These are phyloP conservation scores for Chrysanthemum seticuspe DNA, from an alignment of 129 eudicot genomes.

Conservation along the genomic window DNA sequence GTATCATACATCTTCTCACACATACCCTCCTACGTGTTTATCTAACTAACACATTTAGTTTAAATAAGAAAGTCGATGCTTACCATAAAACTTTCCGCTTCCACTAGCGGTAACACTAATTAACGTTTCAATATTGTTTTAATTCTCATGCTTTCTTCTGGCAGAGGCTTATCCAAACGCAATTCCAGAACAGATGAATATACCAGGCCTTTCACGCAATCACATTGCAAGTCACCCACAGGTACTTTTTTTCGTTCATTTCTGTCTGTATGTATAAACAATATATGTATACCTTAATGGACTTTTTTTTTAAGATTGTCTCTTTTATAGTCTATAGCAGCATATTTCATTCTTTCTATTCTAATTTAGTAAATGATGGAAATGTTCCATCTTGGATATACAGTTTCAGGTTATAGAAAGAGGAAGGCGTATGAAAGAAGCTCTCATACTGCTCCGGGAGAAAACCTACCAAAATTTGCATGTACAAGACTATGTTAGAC, in stretches of 20 bases:
- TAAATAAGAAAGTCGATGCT: too few relatives aligned
- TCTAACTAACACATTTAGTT: not conserved
- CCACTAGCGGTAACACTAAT: not conserved
- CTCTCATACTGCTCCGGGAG: too few relatives aligned
- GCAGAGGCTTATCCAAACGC: constrained; percentile 14
- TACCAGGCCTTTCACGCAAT: constrained; percentile 24
- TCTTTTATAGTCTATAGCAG: too few relatives aligned
- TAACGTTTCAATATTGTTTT: not conserved
- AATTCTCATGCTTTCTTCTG: constrained; percentile 2
- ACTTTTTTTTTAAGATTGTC: not conserved
- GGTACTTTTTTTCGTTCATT: constrained; percentile 15
- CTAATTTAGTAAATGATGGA: too few relatives aligned
- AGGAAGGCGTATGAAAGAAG: too few relatives aligned
- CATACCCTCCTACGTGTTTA: not conserved
- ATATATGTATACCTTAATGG: not conserved
- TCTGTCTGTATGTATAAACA: not conserved
- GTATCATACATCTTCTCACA: constrained; percentile 18
- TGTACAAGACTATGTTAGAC: too few relatives aligned
- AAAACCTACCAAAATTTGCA: too few relatives aligned
- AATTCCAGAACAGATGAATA: constrained; percentile 13
- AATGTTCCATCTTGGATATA: too few relatives aligned
- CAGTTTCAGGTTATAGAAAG: too few relatives aligned
- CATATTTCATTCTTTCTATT: too few relatives aligned
- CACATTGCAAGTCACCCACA: constrained; percentile 32
- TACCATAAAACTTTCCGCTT: too few relatives aligned